phyloP scores from a whole-genome alignment of 2,329 filamentous ascomycete genomes.

The Neofusicoccum sp. region DNA sequence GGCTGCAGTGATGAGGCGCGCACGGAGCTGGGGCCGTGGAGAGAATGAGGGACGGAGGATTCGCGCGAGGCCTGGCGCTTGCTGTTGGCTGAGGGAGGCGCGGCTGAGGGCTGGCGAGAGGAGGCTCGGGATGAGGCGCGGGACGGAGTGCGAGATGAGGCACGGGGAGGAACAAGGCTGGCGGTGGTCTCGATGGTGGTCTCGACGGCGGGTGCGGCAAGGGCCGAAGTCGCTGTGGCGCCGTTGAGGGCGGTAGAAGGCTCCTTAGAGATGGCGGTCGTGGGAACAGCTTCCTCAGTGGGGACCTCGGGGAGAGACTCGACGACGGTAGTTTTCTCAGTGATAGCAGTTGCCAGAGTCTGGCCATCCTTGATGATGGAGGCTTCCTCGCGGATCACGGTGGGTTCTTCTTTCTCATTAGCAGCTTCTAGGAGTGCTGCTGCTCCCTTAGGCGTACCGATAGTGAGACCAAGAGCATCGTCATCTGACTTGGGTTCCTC shows the following conservation, averaged over 20 bases:
- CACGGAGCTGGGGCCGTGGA: neutral
- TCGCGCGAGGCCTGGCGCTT: neutral
- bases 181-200: neutral
- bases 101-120: neutral
- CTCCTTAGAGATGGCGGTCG: neutral
- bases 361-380: conserved; percentile 6
- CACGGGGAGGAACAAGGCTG: neutral
- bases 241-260: neutral
- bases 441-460: conserved; percentile 16
- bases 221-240: neutral
- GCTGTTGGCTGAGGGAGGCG: neutral
- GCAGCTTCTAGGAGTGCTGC: conserved; percentile 2
- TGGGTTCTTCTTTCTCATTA: neutral
- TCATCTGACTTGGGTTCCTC: conserved; percentile 9
- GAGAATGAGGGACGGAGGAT: neutral
- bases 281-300: no score
- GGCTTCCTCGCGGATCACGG: neutral
- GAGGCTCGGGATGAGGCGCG: neutral
- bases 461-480: conserved; percentile 8
- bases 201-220: neutral
- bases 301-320: neutral
- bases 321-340: neutral
- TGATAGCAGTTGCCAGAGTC: neutral
- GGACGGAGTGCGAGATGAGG: neutral
- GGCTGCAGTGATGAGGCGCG: neutral